Percentiles rank a stretch among this genome's conserved stretches.
Evolutionary conservation across 2,329 filamentous ascomycete species (phyloP).

Genomic region (Xylariaceae sp.): DNA sequence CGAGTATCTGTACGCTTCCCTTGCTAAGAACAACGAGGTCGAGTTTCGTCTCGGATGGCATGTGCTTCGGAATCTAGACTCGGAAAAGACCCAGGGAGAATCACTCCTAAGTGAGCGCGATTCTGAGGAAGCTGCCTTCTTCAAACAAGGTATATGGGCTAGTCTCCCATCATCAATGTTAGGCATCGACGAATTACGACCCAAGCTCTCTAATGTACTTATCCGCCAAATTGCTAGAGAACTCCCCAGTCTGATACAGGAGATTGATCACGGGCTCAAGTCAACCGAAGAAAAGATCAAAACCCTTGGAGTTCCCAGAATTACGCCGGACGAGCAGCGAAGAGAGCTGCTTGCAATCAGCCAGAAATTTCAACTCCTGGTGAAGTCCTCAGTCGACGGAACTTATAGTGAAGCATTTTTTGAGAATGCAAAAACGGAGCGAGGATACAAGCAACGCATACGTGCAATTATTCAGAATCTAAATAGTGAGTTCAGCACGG

Average conservation of each 20-base stretch:
- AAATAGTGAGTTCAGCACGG: conserved; percentile 44
- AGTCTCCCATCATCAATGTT: conserved; percentile 34
- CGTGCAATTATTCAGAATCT: conserved; percentile 53
- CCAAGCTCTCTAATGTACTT: conserved; percentile 50
- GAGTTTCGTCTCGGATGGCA: conserved; percentile 53
- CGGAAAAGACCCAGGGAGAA: conserved; percentile 30
- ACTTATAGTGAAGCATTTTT: conserved; percentile 54
- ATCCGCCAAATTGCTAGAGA: conserved; percentile 44
- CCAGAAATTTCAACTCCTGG: conserved; percentile 41
- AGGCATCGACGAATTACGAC: conserved; percentile 48
- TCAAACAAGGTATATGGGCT: conserved; percentile 41
- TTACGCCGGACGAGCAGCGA: conserved; percentile 45
- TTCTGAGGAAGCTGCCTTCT: conserved; percentile 41
- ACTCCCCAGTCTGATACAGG: conserved; percentile 43
- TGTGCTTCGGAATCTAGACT: conserved; percentile 47
- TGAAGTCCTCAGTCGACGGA: conserved; percentile 48
- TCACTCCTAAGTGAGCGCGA: conserved; percentile 36
- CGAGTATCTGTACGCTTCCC: conserved; percentile 38
- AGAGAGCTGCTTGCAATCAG: conserved; percentile 46
- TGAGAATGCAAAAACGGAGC: conserved; percentile 28
- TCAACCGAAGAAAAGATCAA: conserved; percentile 38
- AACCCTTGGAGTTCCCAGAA: conserved; percentile 48
- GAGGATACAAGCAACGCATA: conserved; percentile 43
- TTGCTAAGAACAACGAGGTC: conserved; percentile 46
- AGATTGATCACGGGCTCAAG: conserved; percentile 38